A percentile compares a stretch with the other conserved stretches of the same genome.
Conservation (phyloP, 1,139 yeast genomes). For the Sporopachydermia cereana region DNA sequence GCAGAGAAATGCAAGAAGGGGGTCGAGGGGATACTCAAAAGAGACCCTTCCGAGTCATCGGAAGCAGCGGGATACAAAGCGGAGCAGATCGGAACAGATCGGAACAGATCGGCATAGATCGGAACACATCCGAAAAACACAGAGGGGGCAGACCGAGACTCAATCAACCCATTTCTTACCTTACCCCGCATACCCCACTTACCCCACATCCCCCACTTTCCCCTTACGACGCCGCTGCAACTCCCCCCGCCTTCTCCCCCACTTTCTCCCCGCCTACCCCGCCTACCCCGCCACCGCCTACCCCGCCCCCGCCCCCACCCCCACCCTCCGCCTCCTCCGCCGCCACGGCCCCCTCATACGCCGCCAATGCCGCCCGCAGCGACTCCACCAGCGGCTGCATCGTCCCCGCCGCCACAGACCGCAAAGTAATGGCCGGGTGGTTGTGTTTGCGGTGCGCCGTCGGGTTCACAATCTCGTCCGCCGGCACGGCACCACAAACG, state of each 20-base stretch:
- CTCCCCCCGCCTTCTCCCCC: constrained; percentile 7
- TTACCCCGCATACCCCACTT: too few species aligned
- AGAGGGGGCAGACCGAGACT: too few species aligned
- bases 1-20: too few species aligned
- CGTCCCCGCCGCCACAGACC: constrained; percentile 11
- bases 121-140: too few species aligned
- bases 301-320: constrained; percentile 17
- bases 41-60: too few species aligned
- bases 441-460: background rate
- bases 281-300: constrained; percentile 29
- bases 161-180: too few species aligned
- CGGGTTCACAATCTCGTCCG: background rate
- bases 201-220: background rate
- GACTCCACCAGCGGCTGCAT: constrained; percentile 29
- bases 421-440: background rate
- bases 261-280: constrained; percentile 25
- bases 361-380: constrained; percentile 27
- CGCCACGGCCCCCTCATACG: constrained; percentile 24
- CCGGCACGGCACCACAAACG: constrained; percentile 15
- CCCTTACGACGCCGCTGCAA: background rate
- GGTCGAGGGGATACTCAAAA: too few species aligned
- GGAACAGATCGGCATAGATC: too few species aligned
- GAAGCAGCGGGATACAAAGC: too few species aligned
- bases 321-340: constrained; percentile 8
- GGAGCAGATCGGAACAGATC: too few species aligned